Evolutionary conservation across 2,329 filamentous ascomycete genomes (phyloP).

Genomic region (Myriosclerotinia duriaeana): DNA sequence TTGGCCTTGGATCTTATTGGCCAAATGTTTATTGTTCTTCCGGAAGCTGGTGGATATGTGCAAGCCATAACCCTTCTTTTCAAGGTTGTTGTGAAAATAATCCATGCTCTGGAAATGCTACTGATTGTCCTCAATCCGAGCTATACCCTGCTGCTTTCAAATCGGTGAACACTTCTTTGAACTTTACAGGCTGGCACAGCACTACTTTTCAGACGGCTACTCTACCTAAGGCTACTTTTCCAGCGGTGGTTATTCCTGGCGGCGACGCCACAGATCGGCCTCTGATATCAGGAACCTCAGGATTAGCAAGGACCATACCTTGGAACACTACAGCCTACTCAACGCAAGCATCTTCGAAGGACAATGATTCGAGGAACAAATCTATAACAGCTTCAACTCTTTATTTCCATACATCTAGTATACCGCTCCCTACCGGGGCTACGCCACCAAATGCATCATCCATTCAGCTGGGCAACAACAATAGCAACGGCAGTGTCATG

Average conservation of each 20-base stretch:
- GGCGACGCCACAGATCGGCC: background rate
- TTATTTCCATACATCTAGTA: background rate
- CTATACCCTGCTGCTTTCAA: constrained; percentile 12
- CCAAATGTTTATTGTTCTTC: constrained; percentile 27
- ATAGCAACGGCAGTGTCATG: background rate
- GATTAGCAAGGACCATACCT: background rate
- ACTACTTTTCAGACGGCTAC: background rate
- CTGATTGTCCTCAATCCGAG: background rate
- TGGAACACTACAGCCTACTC: background rate
- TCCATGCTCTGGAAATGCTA: constrained; percentile 21
- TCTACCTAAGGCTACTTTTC: background rate
- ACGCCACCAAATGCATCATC: background rate
- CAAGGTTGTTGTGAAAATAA: constrained; percentile 28
- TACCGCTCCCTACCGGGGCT: background rate
- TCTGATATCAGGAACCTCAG: background rate
- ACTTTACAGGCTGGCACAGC: background rate
- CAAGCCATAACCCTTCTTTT: constrained; percentile 25
- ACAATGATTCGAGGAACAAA: background rate
- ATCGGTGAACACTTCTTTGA: background rate
- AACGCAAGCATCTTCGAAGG: background rate
- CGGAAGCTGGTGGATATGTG: constrained; percentile 27
- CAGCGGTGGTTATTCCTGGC: background rate
- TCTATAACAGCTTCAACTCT: background rate
- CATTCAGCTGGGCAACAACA: no score
- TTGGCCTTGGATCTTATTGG: constrained; percentile 24